Evolutionary conservation across 306 rosid species (phyloP).

Genomic region (Cicer chorassanicum): DNA sequence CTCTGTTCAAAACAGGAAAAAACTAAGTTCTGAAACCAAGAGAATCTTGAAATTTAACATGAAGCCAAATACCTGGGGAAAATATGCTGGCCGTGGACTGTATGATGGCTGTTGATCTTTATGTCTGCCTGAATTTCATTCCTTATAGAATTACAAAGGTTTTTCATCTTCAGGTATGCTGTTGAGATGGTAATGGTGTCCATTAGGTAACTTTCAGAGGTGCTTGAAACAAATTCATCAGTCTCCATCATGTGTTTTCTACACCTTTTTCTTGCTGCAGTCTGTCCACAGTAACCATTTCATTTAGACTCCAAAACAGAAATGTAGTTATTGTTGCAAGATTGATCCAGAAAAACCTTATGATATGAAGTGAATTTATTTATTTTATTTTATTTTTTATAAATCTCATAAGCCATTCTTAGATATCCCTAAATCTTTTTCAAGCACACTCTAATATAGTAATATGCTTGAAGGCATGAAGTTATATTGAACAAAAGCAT

Average conservation of each 20-base stretch:
- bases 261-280: constrained; percentile 85
- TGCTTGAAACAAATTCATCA: constrained; percentile 87
- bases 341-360: constrained; percentile 16
- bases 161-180: constrained; percentile 90
- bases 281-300: constrained; percentile 53
- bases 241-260: constrained; percentile 91
- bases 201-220: constrained; percentile 70
- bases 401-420: constrained; percentile 7
- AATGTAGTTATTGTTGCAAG: not conserved
- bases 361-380: not conserved
- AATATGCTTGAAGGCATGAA: not conserved
- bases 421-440: constrained; percentile 18
- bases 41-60: not conserved
- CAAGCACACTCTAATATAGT: not conserved
- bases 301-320: constrained; percentile 41
- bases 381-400: constrained; percentile 12
- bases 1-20: constrained; percentile 5
- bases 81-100: constrained; percentile 72
- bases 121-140: constrained; percentile 92
- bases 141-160: constrained; percentile 67
- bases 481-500: constrained; percentile 22
- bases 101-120: constrained; percentile 77
- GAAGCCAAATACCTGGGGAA: constrained; percentile 78
- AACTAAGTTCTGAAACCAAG: constrained; percentile 16
- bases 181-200: constrained; percentile 84